Conservation (phyloP, 2,329 filamentous ascomycete genomes). For the Stachybotrys chartarum region DNA sequence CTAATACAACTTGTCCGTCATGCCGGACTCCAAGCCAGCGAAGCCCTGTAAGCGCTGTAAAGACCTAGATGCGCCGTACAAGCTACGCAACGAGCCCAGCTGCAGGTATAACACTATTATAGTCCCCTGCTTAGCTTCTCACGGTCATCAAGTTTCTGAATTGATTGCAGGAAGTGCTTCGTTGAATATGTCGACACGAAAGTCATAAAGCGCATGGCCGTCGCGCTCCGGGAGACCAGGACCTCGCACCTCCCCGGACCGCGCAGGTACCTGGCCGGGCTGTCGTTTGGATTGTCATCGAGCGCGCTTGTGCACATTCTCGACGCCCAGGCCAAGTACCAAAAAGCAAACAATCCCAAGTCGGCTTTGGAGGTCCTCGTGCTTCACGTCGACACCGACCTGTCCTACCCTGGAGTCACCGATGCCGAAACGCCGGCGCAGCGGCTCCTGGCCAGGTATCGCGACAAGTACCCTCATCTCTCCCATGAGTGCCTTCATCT, state of each 20-base stretch:
- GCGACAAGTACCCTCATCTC: slow-evolving; percentile 57
- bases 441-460: slow-evolving; percentile 44
- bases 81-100: slow-evolving; percentile 21
- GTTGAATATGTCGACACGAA: slow-evolving; percentile 71
- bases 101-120: slow-evolving; percentile 15
- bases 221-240: slow-evolving; percentile 41
- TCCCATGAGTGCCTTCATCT: slow-evolving; percentile 57
- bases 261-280: slow-evolving; percentile 59
- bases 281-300: slow-evolving; percentile 81
- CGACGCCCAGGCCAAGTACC: slow-evolving; percentile 58
- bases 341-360: slow-evolving; percentile 56
- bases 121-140: no score
- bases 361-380: slow-evolving; percentile 61
- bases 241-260: slow-evolving; percentile 23
- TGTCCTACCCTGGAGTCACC: slow-evolving; percentile 8
- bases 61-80: slow-evolving; percentile 17
- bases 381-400: slow-evolving; percentile 44
- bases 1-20: background rate
- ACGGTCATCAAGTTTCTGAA: background rate
- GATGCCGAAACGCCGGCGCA: slow-evolving; percentile 22
- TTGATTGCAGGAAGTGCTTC: slow-evolving; percentile 55
- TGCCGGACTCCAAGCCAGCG: slow-evolving; percentile 6
- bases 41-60: slow-evolving; percentile 25
- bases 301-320: slow-evolving; percentile 70
- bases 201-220: slow-evolving; percentile 62